phyloP scores from a whole-genome alignment of 352 stramenopile genomes.

The Pythium vanterpoolii region DNA sequence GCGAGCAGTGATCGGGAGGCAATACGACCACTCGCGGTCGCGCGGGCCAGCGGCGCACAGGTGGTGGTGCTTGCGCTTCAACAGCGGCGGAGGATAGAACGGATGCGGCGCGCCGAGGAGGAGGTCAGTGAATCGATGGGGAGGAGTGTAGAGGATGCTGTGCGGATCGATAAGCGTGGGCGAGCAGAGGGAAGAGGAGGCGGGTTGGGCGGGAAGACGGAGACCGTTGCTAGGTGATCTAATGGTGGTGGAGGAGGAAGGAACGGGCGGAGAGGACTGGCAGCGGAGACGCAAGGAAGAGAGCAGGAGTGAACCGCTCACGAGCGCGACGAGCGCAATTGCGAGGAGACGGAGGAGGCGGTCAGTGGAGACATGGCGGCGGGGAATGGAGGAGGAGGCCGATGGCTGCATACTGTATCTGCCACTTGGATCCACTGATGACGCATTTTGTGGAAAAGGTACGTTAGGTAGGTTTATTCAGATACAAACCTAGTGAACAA shows the following conservation, averaged over 20 bases:
- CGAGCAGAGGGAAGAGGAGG: not conserved
- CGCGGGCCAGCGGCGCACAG: conserved; percentile 14
- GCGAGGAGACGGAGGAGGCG: conserved; percentile 1
- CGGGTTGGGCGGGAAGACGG: not conserved
- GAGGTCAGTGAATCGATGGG: conserved; percentile 14
- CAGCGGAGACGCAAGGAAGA: conserved; percentile 5
- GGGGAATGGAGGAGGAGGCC: not conserved
- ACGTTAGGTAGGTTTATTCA: no score
- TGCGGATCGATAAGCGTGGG: conserved; percentile 6
- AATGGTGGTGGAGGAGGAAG: not conserved
- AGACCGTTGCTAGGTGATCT: not conserved
- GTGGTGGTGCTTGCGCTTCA: conserved; percentile 21
- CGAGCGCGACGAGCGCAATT: conserved; percentile 1
- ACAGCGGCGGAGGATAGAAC: conserved; percentile 18
- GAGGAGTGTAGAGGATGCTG: not conserved
- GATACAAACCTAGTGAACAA: no score
- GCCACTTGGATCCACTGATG: no score
- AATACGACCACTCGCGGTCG: conserved; percentile 32
- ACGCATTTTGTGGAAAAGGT: no score
- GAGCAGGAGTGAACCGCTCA: conserved; percentile 9
- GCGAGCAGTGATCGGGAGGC: conserved; percentile 43
- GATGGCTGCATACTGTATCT: no score
- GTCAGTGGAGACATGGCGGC: conserved; percentile 2
- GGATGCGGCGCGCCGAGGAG: conserved; percentile 5
- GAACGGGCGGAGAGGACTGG: not conserved